Conservation (phyloP, 805 yeast species). For the Lipomyces kockii region DNA sequence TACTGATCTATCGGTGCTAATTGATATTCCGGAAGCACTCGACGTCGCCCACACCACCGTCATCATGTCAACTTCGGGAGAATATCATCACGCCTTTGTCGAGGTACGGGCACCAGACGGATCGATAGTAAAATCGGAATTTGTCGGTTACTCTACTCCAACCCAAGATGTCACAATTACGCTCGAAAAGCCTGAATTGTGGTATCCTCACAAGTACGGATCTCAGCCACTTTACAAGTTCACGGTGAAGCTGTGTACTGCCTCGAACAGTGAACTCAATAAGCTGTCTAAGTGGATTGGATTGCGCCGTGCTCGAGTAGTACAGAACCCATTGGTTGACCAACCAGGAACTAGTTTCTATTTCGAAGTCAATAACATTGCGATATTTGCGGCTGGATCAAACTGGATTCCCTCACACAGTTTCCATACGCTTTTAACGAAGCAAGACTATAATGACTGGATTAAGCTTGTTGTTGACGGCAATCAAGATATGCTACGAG, state of each 20-base stretch:
- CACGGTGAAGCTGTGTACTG: neutral
- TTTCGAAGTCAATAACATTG: conserved; percentile 50
- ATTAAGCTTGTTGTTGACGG: conserved; percentile 48
- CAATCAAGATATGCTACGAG: conserved; percentile 53
- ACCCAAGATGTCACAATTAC: neutral
- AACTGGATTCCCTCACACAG: conserved; percentile 59
- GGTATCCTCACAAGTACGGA: conserved; percentile 53
- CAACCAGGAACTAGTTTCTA: conserved; percentile 51
- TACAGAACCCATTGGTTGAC: conserved; percentile 45
- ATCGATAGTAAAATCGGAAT: conserved; percentile 5
- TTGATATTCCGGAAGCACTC: conserved; percentile 21
- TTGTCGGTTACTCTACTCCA: neutral
- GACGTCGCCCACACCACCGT: conserved; percentile 16
- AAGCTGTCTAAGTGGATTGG: conserved; percentile 46
- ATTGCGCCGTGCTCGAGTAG: conserved; percentile 51
- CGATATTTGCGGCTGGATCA: conserved; percentile 51
- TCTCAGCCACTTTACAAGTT: conserved; percentile 46
- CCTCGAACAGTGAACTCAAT: neutral
- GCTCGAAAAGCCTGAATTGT: conserved; percentile 45
- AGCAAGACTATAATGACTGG: conserved; percentile 49
- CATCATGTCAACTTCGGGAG: neutral
- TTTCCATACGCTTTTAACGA: conserved; percentile 45
- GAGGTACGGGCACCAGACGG: conserved; percentile 29
- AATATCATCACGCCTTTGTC: conserved; percentile 16
- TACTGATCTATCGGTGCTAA: conserved; percentile 36